Base-by-base conservation (phyloP, 2,329 filamentous ascomycete species). In the Fusarium luffae region DNA sequence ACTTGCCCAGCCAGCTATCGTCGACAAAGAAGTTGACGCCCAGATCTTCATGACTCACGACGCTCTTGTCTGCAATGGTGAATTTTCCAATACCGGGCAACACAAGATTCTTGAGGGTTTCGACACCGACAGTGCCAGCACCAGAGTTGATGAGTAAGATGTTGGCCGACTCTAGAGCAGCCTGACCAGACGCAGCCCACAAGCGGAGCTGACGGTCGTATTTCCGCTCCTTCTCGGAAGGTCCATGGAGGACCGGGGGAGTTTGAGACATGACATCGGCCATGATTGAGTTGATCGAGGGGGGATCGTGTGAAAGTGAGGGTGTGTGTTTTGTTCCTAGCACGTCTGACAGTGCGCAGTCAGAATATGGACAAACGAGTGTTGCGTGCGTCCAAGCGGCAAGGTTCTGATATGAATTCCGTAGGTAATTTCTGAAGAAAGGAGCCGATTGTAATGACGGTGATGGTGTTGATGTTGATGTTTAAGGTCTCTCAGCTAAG, bases 21-120 rank as follows among this genome's bases (percentile, higher is more conserved):
- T 97, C 93, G 1, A 99, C 85, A 76, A 99, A 99, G 85, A 99
- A 99, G 81, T 99, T 99, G 68, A 98, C 91, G 7, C 97, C 96
- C 42, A 99, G 84, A 75, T 99, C 96, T 43, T 89, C 85, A 72
- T 97, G 91, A 2, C 84, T 85, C n/a, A 99, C 94, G 4, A 86
- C 79, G 2, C 89, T 88, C 9, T 92, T 89, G 75, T 99, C 96
- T 54, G 92, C 91, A 66, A 99, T 97, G 1, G 93, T 97, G 79
- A 98, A 99, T 27, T 89, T 88, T 11, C 96, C 97, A 74, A 98
- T 92, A 89, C 90, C 93, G 60, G 96, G 96, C 11, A 99, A 84
- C 5, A 99, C 93, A n/a, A 99, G 88, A 77, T 99, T 99, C 85
- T 99, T 99, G 66, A 99, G 86, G 0, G 94, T 90, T 80, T 99